Percentiles rank a stretch among this genome's conserved stretches.
phyloP scores from a whole-genome alignment of 306 rosid genomes.

The Sicyos baderoa region DNA sequence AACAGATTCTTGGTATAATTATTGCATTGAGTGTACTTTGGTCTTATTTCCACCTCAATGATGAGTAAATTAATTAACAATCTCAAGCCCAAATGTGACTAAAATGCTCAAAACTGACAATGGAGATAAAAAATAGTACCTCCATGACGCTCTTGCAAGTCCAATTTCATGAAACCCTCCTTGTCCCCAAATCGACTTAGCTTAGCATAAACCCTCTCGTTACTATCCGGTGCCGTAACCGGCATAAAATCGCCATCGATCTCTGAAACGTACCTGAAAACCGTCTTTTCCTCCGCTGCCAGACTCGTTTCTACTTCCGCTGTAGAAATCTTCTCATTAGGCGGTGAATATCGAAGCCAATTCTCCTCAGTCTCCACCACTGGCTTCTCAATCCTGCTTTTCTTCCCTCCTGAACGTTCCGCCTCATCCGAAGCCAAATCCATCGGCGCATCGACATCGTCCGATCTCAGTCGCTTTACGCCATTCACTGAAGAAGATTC shows the following conservation, averaged over 20 bases:
- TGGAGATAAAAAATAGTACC: conserved; percentile 31
- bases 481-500: conserved; percentile 28
- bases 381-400: conserved; percentile 33
- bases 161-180: conserved; percentile 34
- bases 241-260: conserved; percentile 80
- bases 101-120: neutral
- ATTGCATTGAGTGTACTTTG: neutral
- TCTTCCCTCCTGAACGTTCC: conserved; percentile 38
- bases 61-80: neutral
- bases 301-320: conserved; percentile 24
- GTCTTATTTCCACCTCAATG: neutral
- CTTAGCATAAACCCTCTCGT: conserved; percentile 79
- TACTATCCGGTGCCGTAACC: conserved; percentile 64
- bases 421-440: conserved; percentile 14
- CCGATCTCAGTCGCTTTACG: conserved; percentile 50
- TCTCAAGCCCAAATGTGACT: neutral
- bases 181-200: conserved; percentile 38
- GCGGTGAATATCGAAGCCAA: conserved; percentile 65
- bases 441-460: conserved; percentile 17
- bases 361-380: conserved; percentile 31
- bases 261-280: conserved; percentile 66
- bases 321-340: conserved; percentile 12
- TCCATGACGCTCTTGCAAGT: conserved; percentile 27
- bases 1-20: neutral
- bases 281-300: conserved; percentile 39